phyloP scores from a whole-genome alignment of 768 basidiomycete species.

The Mycena pura region DNA sequence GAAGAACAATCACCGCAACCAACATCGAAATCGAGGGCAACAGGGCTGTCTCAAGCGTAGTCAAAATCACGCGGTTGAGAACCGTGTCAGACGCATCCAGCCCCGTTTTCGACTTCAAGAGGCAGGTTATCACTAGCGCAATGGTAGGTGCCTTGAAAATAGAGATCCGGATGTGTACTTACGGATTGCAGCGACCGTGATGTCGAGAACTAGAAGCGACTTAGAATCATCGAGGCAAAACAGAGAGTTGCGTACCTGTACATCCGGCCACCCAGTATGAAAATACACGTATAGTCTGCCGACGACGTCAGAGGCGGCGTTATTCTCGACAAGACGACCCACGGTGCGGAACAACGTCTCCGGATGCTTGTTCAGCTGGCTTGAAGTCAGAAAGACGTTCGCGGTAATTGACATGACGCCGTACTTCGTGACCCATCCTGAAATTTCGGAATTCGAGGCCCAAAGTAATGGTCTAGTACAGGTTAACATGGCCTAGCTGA shows the following conservation, averaged over 20 bases:
- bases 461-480: constrained; percentile 4
- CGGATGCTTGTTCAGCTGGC: not conserved
- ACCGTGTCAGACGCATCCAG: constrained; percentile 40
- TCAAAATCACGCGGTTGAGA: constrained; percentile 38
- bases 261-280: constrained; percentile 55
- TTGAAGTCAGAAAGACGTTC: not conserved
- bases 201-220: constrained; percentile 43
- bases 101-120: constrained; percentile 37
- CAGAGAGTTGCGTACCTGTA: constrained; percentile 36
- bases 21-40: constrained; percentile 43
- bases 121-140: constrained; percentile 16
- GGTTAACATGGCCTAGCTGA: not conserved
- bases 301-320: not conserved
- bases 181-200: constrained; percentile 33
- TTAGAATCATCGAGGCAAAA: not conserved
- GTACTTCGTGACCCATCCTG: constrained; percentile 1
- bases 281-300: constrained; percentile 49
- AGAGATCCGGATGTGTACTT: not conserved
- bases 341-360: constrained; percentile 38
- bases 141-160: not conserved
- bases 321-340: not conserved
- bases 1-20: constrained; percentile 36
- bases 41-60: constrained; percentile 41
- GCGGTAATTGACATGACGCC: not conserved
- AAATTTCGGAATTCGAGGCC: constrained; percentile 19